A percentile compares a stretch with the other conserved stretches of the same genome.
These are phyloP conservation scores for Cyamopsis tetragonoloba DNA, from an alignment of 306 rosid genomes.

Conservation along the genomic window DNA sequence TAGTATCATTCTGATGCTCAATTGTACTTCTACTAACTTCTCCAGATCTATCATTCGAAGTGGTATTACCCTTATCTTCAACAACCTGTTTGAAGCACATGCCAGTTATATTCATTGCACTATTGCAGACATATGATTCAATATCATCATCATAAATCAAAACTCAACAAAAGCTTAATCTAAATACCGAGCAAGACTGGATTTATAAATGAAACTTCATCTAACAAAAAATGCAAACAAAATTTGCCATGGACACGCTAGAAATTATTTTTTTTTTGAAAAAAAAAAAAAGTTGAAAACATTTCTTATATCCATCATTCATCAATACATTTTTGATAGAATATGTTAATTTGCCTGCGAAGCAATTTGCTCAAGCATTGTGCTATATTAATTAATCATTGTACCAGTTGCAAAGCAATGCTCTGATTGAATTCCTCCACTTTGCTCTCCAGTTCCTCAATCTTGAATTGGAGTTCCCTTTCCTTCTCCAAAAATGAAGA, in stretches of 20 bases:
- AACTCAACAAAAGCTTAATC: slow-evolving; percentile 7
- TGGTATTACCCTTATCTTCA: slow-evolving; percentile 14
- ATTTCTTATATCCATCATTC: slow-evolving; percentile 2
- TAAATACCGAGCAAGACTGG: background rate
- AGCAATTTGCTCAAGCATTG: background rate
- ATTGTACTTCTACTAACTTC: slow-evolving; percentile 15
- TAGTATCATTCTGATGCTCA: slow-evolving; percentile 18
- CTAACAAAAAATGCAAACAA: background rate
- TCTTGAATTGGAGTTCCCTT: slow-evolving; percentile 61
- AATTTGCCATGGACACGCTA: background rate
- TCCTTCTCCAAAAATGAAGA: slow-evolving; percentile 63
- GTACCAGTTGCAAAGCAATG: slow-evolving; percentile 53
- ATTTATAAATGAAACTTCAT: background rate
- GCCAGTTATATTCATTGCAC: background rate
- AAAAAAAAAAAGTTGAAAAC: background rate
- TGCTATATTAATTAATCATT: background rate
- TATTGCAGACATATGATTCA: slow-evolving; percentile 3
- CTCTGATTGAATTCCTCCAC: slow-evolving; percentile 57
- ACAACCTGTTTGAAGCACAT: slow-evolving; percentile 41
- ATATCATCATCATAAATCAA: background rate
- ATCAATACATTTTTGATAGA: background rate
- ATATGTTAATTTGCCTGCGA: too few species aligned
- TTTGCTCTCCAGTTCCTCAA: slow-evolving; percentile 59
- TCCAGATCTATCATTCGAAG: slow-evolving; percentile 15
- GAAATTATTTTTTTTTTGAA: too few species aligned